Conservation (phyloP, 2,329 filamentous ascomycete genomes). For the Sporothrix globosa region DNA sequence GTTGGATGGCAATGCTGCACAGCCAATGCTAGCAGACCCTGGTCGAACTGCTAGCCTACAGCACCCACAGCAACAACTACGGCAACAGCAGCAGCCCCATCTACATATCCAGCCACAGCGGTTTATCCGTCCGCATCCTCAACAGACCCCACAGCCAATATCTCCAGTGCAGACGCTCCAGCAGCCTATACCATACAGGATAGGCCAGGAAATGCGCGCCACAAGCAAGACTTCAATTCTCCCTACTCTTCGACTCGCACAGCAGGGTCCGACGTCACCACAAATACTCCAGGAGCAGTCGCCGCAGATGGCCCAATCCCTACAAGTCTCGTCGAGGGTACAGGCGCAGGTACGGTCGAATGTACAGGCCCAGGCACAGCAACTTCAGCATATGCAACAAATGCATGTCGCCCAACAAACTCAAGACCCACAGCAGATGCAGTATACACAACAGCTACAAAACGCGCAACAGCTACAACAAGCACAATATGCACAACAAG, state of each 20-base stretch:
- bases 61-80: slow-evolving; percentile 25
- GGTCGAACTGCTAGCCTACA: slow-evolving; percentile 14
- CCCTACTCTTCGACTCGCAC: neutral
- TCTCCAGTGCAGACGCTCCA: neutral
- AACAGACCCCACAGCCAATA: neutral
- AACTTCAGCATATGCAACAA: slow-evolving; percentile 25
- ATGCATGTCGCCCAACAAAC: slow-evolving; percentile 23
- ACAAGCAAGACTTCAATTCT: neutral
- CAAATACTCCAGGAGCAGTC: neutral
- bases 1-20: neutral
- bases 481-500: slow-evolving; percentile 10
- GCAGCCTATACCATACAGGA: neutral
- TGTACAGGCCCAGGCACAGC: neutral
- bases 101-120: neutral
- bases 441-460: slow-evolving; percentile 31
- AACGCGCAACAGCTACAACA: neutral
- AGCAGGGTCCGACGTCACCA: neutral
- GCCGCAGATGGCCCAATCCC: neutral
- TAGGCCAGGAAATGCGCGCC: neutral
- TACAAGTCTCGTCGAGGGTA: neutral
- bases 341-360: neutral
- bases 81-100: neutral
- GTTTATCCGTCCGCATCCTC: neutral
- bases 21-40: neutral
- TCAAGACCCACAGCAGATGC: slow-evolving; percentile 27